These are phyloP conservation scores for Endogone sp. DNA, from an alignment of 192 early-diverging fungal species.

Conservation along the genomic window DNA sequence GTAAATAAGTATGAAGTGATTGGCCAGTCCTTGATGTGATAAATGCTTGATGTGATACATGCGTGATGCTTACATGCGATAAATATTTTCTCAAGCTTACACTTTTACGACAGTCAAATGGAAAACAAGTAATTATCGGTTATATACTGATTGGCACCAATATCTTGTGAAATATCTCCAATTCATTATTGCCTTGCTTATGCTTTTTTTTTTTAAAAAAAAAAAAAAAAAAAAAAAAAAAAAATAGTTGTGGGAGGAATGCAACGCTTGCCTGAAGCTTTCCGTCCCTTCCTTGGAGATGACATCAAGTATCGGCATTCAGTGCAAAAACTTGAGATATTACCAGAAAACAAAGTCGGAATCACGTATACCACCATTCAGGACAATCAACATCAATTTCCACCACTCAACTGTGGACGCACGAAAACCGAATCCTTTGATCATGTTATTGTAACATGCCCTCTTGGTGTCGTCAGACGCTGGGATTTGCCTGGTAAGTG, in stretches of 20 bases:
- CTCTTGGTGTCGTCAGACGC: conserved; percentile 20
- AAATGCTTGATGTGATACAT: too few relatives aligned
- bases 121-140: too few relatives aligned
- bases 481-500: conserved; percentile 26
- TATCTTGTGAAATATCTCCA: too few relatives aligned
- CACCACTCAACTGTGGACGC: conserved; percentile 1
- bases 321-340: conserved; percentile 17
- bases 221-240: conserved; percentile 17
- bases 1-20: too few relatives aligned
- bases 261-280: conserved; percentile 26
- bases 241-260: conserved; percentile 22
- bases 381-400: conserved; percentile 12
- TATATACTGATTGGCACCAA: too few relatives aligned
- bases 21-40: too few relatives aligned
- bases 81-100: too few relatives aligned
- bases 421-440: conserved; percentile 11
- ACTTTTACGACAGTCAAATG: too few relatives aligned
- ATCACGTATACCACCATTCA: conserved; percentile 7
- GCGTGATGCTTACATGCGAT: too few relatives aligned
- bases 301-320: conserved; percentile 13
- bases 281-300: conserved; percentile 11
- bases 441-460: conserved; percentile 22
- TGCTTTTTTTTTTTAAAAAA: background rate
- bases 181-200: too few relatives aligned
- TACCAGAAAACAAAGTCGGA: conserved; percentile 13